Evolutionary conservation across 2,329 filamentous ascomycete genomes (phyloP).

Genomic region (Fusarium paranaense): DNA sequence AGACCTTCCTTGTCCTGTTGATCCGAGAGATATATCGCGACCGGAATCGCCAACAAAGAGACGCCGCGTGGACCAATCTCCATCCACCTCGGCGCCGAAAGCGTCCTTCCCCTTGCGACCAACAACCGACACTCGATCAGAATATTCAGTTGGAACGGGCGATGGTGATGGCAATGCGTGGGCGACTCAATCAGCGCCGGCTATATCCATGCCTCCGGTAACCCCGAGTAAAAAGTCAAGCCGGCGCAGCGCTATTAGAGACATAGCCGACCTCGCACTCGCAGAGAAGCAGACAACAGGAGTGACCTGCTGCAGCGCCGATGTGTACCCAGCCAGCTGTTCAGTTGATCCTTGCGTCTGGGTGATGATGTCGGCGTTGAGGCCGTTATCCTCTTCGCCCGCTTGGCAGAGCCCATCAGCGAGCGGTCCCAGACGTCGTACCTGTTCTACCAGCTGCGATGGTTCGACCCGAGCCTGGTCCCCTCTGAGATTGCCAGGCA

Average conservation of each 20-base stretch:
- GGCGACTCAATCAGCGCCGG: neutral
- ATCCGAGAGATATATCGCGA: too few species aligned
- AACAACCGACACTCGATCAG: neutral
- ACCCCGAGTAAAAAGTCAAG: neutral
- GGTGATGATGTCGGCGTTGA: constrained; percentile 39
- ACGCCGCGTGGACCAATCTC: too few species aligned
- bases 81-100: too few species aligned
- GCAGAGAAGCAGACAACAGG: constrained; percentile 34
- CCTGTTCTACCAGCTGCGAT: neutral
- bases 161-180: neutral
- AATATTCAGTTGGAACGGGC: neutral
- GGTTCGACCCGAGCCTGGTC: neutral
- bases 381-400: constrained; percentile 16
- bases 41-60: too few species aligned
- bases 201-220: neutral
- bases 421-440: neutral
- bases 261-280: constrained; percentile 1
- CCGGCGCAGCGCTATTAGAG: constrained; percentile 5
- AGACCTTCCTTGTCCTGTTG: too few species aligned
- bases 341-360: constrained; percentile 40
- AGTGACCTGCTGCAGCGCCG: constrained; percentile 43
- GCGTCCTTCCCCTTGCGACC: neutral
- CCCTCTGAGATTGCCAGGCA: neutral
- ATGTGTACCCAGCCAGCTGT: constrained; percentile 44
- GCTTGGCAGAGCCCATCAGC: neutral